phyloP scores from a whole-genome alignment of 306 rosid species.

The Vachellia pachyceras region DNA sequence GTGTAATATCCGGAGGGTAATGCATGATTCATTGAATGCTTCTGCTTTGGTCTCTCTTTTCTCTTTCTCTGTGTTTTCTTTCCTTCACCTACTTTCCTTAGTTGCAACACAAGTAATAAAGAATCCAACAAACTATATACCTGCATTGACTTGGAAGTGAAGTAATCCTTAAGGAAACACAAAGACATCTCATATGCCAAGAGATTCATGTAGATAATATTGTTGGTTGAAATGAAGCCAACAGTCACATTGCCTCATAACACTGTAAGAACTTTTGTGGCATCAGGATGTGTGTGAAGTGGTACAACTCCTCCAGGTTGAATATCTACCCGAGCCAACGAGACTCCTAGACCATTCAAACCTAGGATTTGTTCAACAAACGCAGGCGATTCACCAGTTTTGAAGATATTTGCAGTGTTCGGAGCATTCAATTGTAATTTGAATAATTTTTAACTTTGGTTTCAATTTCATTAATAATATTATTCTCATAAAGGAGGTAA shows the following conservation, averaged over 20 bases:
- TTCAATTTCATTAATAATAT: no score
- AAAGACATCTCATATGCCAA: conserved; percentile 57
- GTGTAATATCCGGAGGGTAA: no score
- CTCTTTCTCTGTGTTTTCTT: no score
- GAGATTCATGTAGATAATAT: conserved; percentile 49
- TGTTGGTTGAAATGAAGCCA: conserved; percentile 64
- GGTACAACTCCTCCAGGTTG: conserved; percentile 52
- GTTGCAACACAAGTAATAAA: no score
- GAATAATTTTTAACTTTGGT: no score
- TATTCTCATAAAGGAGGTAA: no score
- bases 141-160: conserved; percentile 70
- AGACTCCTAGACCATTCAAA: conserved; percentile 65
- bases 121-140: background rate
- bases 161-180: conserved; percentile 69
- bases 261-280: conserved; percentile 51
- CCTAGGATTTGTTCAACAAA: conserved; percentile 58
- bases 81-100: no score
- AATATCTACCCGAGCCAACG: conserved; percentile 56
- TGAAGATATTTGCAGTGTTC: conserved; percentile 46
- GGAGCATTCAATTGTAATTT: conserved; percentile 36
- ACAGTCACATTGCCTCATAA: conserved; percentile 50
- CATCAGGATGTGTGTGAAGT: conserved; percentile 67
- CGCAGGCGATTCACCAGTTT: conserved; percentile 52
- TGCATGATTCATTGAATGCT: no score
- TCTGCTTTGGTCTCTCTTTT: no score